Conservation (phyloP, 192 early-diverging fungal genomes). For the Backusella parvicylindrica region DNA sequence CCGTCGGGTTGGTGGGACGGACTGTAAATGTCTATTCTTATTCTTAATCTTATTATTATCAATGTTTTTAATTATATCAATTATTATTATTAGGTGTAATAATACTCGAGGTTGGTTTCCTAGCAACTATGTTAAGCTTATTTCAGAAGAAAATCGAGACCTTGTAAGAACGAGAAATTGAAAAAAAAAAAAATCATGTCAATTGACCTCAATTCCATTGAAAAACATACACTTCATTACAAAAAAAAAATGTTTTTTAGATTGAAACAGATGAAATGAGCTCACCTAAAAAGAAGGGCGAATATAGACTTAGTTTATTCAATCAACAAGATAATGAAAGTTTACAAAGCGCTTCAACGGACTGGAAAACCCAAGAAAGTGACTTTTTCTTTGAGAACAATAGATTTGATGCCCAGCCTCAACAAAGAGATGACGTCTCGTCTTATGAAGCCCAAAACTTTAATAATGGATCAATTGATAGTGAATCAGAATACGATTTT, state of each 20-base stretch:
- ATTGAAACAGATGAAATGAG: not conserved
- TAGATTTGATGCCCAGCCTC: not conserved
- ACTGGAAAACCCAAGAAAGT: not conserved
- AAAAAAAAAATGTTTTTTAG: not conserved
- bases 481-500: not conserved
- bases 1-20: constrained; percentile 99
- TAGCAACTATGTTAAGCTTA: constrained; percentile 74
- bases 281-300: not conserved
- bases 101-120: constrained; percentile 89
- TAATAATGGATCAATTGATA: not conserved
- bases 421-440: not conserved
- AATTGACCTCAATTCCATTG: not conserved
- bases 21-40: constrained; percentile 37
- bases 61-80: not conserved
- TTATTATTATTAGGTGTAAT: constrained; percentile 38
- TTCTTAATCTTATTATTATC: not conserved
- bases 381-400: not conserved
- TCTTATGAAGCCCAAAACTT: not conserved
- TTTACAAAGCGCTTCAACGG: not conserved
- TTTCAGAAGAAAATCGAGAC: constrained; percentile 18
- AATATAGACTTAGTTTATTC: constrained; percentile 2
- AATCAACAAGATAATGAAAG: not conserved
- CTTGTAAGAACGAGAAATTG: not conserved
- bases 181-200: not conserved
- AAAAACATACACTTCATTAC: too few species aligned